Percentiles rank a stretch among this genome's conserved stretches.
Evolutionary conservation across 805 yeast species (phyloP).

Genomic region (Candida insectalens): DNA sequence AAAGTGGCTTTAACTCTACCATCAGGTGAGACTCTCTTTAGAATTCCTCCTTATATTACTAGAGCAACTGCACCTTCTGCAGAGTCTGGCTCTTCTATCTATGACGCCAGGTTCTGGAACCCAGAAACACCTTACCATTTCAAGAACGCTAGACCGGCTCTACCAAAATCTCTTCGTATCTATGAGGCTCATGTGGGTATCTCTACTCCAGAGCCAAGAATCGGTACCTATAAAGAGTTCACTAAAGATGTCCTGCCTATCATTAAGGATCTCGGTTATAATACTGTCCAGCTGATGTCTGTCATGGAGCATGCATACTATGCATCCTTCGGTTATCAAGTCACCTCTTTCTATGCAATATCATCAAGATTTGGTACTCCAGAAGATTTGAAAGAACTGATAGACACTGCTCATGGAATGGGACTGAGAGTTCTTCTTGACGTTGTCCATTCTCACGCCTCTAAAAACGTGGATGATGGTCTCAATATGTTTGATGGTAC

Average conservation of each 20-base stretch:
- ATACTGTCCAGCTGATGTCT: slow-evolving; percentile 94
- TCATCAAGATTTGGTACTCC: slow-evolving; percentile 93
- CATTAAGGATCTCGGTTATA: slow-evolving; percentile 77
- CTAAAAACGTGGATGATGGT: slow-evolving; percentile 91
- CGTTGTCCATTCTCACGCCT: slow-evolving; percentile 93
- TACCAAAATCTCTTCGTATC: slow-evolving; percentile 51
- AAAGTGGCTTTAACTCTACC: slow-evolving; percentile 59
- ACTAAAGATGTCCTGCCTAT: slow-evolving; percentile 74
- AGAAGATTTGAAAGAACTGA: slow-evolving; percentile 81
- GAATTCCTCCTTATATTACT: slow-evolving; percentile 84
- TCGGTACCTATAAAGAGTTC: slow-evolving; percentile 82
- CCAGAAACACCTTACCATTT: slow-evolving; percentile 50
- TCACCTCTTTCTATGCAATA: slow-evolving; percentile 83
- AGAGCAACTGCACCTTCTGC: slow-evolving; percentile 72
- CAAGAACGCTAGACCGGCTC: slow-evolving; percentile 54
- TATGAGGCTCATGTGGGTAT: slow-evolving; percentile 97
- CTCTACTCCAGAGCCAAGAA: slow-evolving; percentile 78
- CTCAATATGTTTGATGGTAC: slow-evolving; percentile 90
- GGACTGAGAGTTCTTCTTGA: slow-evolving; percentile 84
- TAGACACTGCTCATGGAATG: slow-evolving; percentile 84
- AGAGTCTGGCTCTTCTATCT: slow-evolving; percentile 36
- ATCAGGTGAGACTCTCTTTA: slow-evolving; percentile 60
- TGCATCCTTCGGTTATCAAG: slow-evolving; percentile 97
- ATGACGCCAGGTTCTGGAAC: slow-evolving; percentile 92
- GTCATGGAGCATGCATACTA: slow-evolving; percentile 98